Evolutionary conservation across 2,329 filamentous ascomycete genomes (phyloP).

Genomic region (Stachybotrys chartarum): DNA sequence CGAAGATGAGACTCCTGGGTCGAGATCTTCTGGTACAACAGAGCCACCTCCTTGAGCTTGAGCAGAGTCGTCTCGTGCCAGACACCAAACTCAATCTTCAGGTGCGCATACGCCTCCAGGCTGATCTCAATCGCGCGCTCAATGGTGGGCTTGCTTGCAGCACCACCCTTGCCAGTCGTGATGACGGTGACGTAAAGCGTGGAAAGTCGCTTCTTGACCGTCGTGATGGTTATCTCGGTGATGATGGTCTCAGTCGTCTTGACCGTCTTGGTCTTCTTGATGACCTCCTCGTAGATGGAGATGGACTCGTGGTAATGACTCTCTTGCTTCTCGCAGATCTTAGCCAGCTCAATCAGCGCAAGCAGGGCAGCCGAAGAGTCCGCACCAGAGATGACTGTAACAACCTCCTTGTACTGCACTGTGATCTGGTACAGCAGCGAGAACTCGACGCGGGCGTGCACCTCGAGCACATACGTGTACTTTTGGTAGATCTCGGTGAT

Average conservation of each 20-base stretch:
- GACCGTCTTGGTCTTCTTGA: conserved; percentile 27
- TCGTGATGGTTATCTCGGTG: conserved; percentile 27
- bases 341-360: conserved; percentile 31
- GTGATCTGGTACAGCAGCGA: conserved; percentile 34
- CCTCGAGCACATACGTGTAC: conserved; percentile 39
- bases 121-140: conserved; percentile 25
- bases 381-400: conserved; percentile 27
- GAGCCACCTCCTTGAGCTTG: conserved; percentile 33
- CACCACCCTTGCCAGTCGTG: conserved; percentile 25
- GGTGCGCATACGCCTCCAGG: conserved; percentile 33
- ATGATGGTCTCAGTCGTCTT: conserved; percentile 21
- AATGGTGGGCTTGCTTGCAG: conserved; percentile 22
- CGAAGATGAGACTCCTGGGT: conserved; percentile 28
- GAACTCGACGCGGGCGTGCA: conserved; percentile 33
- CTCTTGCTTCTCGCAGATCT: conserved; percentile 36
- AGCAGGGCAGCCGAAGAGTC: conserved; percentile 17
- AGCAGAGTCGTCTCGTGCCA: conserved; percentile 37
- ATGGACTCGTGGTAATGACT: conserved; percentile 36
- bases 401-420: conserved; percentile 39
- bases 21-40: conserved; percentile 30
- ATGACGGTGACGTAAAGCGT: conserved; percentile 34
- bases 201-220: conserved; percentile 41
- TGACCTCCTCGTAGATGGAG: conserved; percentile 36
- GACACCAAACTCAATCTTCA: conserved; percentile 34
- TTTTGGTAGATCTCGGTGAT: conserved; percentile 33